Base-by-base conservation (phyloP, 371 early-diverging fungal species). In the Blastocladiella emersonii region DNA sequence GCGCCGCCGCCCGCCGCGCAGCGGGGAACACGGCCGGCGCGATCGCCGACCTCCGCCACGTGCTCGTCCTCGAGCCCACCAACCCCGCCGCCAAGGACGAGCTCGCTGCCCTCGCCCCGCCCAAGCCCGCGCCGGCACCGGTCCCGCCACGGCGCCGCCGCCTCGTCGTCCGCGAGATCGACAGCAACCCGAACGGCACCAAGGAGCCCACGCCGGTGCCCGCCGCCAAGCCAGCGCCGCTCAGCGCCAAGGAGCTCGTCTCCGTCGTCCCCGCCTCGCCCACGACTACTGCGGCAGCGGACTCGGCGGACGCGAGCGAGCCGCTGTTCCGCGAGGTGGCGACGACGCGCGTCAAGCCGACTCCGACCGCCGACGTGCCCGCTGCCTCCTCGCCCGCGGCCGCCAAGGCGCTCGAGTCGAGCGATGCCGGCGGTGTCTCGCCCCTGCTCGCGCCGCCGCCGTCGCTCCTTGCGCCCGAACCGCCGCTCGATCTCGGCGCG, bases 1-100 rank as follows among this genome's bases (percentile, higher is more conserved):
- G 91, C 12, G 91, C 88, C 8, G 80, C 82, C 49, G 88, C 91
- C 0, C 74, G 81, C 10, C 66, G 76, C 7, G 80, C 76, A 53
- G 61, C 85, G 15, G 82, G 80, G n/a, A 76, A 80, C 62, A 48
- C 76, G 1, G 61, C 65, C 0, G 87, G 82, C 49, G 86, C 91
- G 3, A 76, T 78, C 32, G 32, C 61, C 77, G 91, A 89, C 66
- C 74, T 89, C 57, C 75, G 85, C 61, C 37, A 56, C 5, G 90
- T 85, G 2, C 62, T 83, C 35, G 70, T 70, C 10, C 69, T 90
- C 49, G 90, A 90, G 36, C 91, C 91, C 0, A 70, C 69, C 19
- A 88, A 89, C 69, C 76, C 76, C 44, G 61, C 82, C 13, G 70
- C 88, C 37, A 74, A 77, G 64, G 78, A 80, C 21, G 90, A 90